Conservation (phyloP, 2,329 filamentous ascomycete species). For the Trichophyton benhamiae region DNA sequence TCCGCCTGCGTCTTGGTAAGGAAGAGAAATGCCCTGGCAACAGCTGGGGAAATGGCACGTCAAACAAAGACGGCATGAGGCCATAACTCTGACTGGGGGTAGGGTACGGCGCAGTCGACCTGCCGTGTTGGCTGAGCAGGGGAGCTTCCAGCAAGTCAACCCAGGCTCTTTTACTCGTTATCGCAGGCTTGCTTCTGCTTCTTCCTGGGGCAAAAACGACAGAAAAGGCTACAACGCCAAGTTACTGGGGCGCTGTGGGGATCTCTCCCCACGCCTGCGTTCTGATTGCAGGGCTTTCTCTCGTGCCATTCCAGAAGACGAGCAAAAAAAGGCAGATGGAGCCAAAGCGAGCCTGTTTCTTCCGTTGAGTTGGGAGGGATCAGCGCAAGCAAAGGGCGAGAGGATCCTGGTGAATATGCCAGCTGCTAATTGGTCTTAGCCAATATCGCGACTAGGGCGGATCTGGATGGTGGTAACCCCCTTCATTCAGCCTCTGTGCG, state of each 20-base stretch:
- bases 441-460: slow-evolving; percentile 1
- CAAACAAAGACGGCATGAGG: background rate
- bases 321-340: background rate
- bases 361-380: slow-evolving; percentile 37
- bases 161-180: background rate
- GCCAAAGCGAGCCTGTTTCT: background rate
- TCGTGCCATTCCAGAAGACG: background rate
- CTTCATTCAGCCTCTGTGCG: background rate
- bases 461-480: slow-evolving; percentile 4
- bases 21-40: background rate
- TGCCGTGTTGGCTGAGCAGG: background rate
- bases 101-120: background rate
- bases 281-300: slow-evolving; percentile 1
- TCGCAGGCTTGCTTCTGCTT: background rate
- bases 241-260: slow-evolving; percentile 1
- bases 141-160: background rate
- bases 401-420: slow-evolving; percentile 82
- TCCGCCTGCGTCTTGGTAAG: background rate
- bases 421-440: slow-evolving; percentile 1
- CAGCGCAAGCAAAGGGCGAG: slow-evolving; percentile 99
- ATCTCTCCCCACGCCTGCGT: slow-evolving; percentile 1
- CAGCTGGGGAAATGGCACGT: background rate
- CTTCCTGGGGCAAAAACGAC: background rate
- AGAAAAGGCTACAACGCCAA: slow-evolving; percentile 11
- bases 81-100: background rate